These are phyloP conservation scores for Aspergillus asperescens DNA, from an alignment of 495 filamentous ascomycete genomes.

Conservation along the genomic window DNA sequence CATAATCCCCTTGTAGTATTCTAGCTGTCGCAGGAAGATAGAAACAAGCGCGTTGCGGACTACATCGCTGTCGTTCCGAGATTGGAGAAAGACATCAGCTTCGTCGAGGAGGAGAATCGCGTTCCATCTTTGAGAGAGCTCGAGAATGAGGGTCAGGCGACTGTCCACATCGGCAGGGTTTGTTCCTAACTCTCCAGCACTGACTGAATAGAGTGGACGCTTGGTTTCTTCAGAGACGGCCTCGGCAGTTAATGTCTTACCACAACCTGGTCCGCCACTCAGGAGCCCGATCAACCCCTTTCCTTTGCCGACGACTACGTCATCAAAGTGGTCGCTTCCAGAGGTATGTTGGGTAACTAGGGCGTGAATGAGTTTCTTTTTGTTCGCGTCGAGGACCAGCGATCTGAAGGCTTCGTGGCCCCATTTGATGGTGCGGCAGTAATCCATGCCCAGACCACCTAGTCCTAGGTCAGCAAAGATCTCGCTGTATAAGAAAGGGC, in stretches of 20 bases:
- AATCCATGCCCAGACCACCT: background rate
- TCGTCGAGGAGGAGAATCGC: constrained; percentile 41
- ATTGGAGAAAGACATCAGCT: constrained; percentile 8
- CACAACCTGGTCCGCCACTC: constrained; percentile 52
- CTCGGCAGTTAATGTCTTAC: constrained; percentile 55
- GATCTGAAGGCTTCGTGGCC: background rate
- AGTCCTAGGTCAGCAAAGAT: background rate
- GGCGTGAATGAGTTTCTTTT: constrained; percentile 1
- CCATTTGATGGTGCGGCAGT: background rate
- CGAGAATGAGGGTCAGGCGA: constrained; percentile 41
- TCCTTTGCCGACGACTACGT: constrained; percentile 37
- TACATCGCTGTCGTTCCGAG: background rate
- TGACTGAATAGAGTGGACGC: constrained; percentile 48
- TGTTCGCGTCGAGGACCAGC: constrained; percentile 1
- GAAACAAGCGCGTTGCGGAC: constrained; percentile 6
- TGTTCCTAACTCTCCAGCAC: constrained; percentile 48
- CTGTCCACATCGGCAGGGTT: constrained; percentile 45
- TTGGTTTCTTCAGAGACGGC: constrained; percentile 48
- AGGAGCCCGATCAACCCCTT: constrained; percentile 57
- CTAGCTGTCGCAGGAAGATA: constrained; percentile 5
- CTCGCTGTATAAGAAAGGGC: background rate
- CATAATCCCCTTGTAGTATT: constrained; percentile 5
- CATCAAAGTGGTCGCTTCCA: background rate
- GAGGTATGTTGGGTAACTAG: background rate
- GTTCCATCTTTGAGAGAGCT: constrained; percentile 46